A percentile compares a stretch with the other conserved stretches of the same genome.
Conservation (phyloP, 2,329 filamentous ascomycete genomes). For the Exophiala dermatitidis region DNA sequence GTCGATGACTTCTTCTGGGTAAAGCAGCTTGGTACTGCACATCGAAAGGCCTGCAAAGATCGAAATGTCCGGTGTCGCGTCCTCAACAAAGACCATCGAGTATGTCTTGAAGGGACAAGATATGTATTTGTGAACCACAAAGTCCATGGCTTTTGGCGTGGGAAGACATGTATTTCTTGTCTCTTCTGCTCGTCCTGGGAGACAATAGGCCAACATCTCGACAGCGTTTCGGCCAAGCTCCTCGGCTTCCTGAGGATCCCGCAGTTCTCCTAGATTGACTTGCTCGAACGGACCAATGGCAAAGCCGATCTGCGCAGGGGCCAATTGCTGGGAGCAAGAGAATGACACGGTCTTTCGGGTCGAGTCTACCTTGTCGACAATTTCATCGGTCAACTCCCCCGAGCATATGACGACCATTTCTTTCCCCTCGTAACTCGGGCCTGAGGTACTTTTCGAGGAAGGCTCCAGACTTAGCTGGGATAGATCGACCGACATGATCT, state of each 20-base stretch:
- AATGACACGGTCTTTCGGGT: constrained; percentile 86
- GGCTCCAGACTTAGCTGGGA: constrained; percentile 1
- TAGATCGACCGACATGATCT: constrained; percentile 15
- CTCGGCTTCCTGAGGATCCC: constrained; percentile 85
- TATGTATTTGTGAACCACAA: constrained; percentile 79
- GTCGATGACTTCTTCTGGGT: constrained; percentile 77
- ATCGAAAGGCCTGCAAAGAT: constrained; percentile 78
- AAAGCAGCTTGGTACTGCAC: constrained; percentile 78
- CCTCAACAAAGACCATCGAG: constrained; percentile 90
- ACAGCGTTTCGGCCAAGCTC: constrained; percentile 82
- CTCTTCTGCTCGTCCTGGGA: constrained; percentile 74
- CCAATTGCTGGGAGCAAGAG: constrained; percentile 63
- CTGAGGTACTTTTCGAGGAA: constrained; percentile 10
- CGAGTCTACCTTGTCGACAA: constrained; percentile 66
- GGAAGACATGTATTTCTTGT: constrained; percentile 81
- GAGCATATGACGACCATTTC: constrained; percentile 90
- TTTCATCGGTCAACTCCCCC: constrained; percentile 79
- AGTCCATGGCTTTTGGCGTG: constrained; percentile 78
- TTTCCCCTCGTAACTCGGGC: constrained; percentile 20
- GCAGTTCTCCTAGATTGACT: constrained; percentile 79
- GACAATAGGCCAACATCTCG: constrained; percentile 83
- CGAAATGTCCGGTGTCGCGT: constrained; percentile 66
- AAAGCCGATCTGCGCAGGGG: constrained; percentile 86
- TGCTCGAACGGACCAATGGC: constrained; percentile 92
- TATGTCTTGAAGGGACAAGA: constrained; percentile 88